A percentile compares a stretch with the other conserved stretches of the same genome.
Conservation (phyloP, 169 alveolate species). For the Cryptosporidium bovis region DNA sequence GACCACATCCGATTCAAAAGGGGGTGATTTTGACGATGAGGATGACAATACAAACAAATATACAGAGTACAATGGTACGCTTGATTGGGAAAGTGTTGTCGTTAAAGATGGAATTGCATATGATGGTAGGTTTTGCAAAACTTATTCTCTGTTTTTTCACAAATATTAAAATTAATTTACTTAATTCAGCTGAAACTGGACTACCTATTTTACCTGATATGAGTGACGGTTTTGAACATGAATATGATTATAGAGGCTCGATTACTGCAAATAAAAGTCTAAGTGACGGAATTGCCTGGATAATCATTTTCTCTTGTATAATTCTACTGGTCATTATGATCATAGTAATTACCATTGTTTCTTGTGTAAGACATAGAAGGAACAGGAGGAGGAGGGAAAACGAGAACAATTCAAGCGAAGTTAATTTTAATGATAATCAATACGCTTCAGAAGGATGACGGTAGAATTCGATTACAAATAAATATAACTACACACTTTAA, state of each 20-base stretch:
- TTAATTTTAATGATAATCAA: not conserved
- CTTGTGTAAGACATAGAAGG: constrained; percentile 43
- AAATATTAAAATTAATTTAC: not conserved
- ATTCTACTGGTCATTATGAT: constrained; percentile 28
- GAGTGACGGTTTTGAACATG: not conserved
- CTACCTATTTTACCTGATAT: constrained; percentile 43
- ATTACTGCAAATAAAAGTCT: constrained; percentile 3
- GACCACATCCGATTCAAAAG: not conserved
- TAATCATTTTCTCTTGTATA: constrained; percentile 25
- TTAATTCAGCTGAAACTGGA: constrained; percentile 19
- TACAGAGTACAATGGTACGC: not conserved
- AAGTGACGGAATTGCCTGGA: constrained; percentile 46
- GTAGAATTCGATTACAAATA: too few relatives aligned
- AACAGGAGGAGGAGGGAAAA: constrained; percentile 37
- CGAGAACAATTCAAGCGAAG: not conserved
- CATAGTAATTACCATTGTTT: constrained; percentile 19
- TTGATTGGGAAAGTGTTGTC: not conserved
- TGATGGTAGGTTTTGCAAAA: constrained; percentile 32
- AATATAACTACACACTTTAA: too few relatives aligned
- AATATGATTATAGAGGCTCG: constrained; percentile 23
- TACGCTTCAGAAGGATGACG: not conserved
- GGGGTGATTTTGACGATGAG: not conserved
- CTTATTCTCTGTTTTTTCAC: not conserved
- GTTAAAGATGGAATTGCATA: constrained; percentile 29
- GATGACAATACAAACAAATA: not conserved